Evolutionary conservation across 1,284 basidiomycete genomes (phyloP).

Genomic region (Marasmius tenuissimus): DNA sequence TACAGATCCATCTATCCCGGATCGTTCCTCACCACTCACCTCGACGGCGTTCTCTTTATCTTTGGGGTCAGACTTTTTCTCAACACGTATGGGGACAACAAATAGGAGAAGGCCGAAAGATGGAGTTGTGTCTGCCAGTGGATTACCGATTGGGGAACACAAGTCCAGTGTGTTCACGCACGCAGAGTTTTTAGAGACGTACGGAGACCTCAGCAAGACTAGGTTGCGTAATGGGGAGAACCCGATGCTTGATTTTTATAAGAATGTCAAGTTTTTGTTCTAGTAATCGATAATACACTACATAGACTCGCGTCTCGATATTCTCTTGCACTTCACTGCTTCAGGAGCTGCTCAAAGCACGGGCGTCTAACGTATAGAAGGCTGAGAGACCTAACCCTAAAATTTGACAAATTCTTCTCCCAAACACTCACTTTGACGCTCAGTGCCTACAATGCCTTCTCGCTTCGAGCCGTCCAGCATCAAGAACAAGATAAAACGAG

Average conservation of each 20-base stretch:
- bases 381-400: too few species aligned
- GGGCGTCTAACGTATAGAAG: too few species aligned
- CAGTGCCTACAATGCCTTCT: conserved; percentile 40
- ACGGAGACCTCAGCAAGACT: conserved; percentile 72
- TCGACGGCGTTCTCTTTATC: conserved; percentile 50
- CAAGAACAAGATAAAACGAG: conserved; percentile 84
- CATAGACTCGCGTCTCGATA: too few species aligned
- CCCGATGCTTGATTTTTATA: conserved; percentile 84
- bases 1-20: conserved; percentile 26
- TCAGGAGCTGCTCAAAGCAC: too few species aligned
- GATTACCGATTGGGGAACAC: conserved; percentile 76
- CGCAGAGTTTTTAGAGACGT: conserved; percentile 80
- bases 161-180: conserved; percentile 84
- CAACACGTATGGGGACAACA: conserved; percentile 50
- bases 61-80: conserved; percentile 68
- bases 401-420: too few species aligned
- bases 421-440: too few species aligned
- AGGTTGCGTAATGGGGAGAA: conserved; percentile 79
- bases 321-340: too few species aligned
- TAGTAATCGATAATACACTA: too few species aligned
- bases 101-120: conserved; percentile 63
- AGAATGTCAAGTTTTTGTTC: conserved; percentile 87
- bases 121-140: conserved; percentile 70
- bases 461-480: conserved; percentile 68
- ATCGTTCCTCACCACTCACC: conserved; percentile 50